Conservation (phyloP, 208 protist genomes). For the Trypanosoma theileri region DNA sequence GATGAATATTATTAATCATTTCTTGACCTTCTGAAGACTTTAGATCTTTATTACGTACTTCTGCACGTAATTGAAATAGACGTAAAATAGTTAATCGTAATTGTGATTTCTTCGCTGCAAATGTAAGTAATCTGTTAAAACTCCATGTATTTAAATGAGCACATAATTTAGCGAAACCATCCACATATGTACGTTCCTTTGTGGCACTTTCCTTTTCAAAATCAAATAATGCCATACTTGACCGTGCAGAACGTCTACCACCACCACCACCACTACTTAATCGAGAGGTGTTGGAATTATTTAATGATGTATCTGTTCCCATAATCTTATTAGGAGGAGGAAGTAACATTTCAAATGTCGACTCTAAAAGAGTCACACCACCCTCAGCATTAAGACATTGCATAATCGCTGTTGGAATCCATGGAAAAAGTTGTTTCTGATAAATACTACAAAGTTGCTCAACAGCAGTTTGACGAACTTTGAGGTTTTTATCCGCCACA, state of each 20-base stretch:
- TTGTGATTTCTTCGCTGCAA: conserved; percentile 50
- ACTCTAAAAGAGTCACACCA: conserved; percentile 35
- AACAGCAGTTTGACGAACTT: conserved; percentile 57
- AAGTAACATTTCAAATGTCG: conserved; percentile 48
- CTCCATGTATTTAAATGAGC: conserved; percentile 31
- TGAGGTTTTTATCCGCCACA: conserved; percentile 59
- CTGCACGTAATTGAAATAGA: conserved; percentile 58
- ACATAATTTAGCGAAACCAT: conserved; percentile 56
- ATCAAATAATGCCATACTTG: conserved; percentile 46
- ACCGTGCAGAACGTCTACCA: conserved; percentile 11
- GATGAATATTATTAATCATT: conserved; percentile 61
- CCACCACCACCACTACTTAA: no score
- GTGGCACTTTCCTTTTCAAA: conserved; percentile 58
- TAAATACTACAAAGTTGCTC: conserved; percentile 56
- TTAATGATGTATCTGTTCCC: not conserved
- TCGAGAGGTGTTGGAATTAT: not conserved
- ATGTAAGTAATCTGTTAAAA: conserved; percentile 48
- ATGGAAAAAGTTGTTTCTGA: conserved; percentile 35
- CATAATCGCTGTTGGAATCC: conserved; percentile 66
- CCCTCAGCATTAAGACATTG: conserved; percentile 47
- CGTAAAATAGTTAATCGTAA: conserved; percentile 38
- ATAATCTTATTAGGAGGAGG: conserved; percentile 28
- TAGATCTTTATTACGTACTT: conserved; percentile 38
- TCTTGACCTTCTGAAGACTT: conserved; percentile 50
- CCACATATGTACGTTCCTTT: conserved; percentile 39